Evolutionary conservation across 352 stramenopile genomes (phyloP), one percentile per base, ranked within the genome.

Genomic region (Globisporangium emineosum): DNA sequence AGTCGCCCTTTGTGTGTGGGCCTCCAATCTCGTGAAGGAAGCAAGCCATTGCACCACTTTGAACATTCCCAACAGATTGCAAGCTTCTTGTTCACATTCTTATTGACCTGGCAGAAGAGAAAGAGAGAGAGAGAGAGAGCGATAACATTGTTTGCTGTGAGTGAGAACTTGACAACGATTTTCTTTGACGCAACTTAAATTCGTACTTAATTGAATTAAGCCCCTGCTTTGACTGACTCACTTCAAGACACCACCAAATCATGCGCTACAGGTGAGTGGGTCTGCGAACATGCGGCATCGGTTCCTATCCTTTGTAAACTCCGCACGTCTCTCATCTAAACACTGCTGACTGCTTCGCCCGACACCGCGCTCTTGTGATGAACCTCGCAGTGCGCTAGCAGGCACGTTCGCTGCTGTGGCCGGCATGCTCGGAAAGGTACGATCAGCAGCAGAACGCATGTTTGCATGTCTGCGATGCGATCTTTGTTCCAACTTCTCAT

Each of bases 391-490:
- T 67, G 81, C 78, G 2, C 55, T 88, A 47, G 78, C 83, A 29
- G 83, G 83, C 0, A 70, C 69, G n/a, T 67, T 90, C n/a, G 83
- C 81, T 1, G 79, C 83, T 1, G 47, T 76, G 9, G 83, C 77
- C 0, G 83, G 83, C 49, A 68, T 87, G 55, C 56, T 89, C 12
- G 83, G 83, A 13, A 92, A 92, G 58, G 73, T 81, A 45, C 21
- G 33, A n/a, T 49, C 35, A 12, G 6, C 55, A 47, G 7, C 17
- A 53, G 8, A 29, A 9, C 13, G 5, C n/a, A 30, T 15, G n/a
- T 13, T 13, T 15, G 8, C 40, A 17, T 47, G 40, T 10, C 12
- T 42, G 25, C 21, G 17, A 19, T 29, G 52, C 5, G 2, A 8
- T 25, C 17, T 7, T 51, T 51, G 17, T 47, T 23, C 23, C 40